Evolutionary conservation across 345 rosid species (phyloP), one percentile per base, ranked within the genome.

Genomic region (Nasturtium officinale): DNA sequence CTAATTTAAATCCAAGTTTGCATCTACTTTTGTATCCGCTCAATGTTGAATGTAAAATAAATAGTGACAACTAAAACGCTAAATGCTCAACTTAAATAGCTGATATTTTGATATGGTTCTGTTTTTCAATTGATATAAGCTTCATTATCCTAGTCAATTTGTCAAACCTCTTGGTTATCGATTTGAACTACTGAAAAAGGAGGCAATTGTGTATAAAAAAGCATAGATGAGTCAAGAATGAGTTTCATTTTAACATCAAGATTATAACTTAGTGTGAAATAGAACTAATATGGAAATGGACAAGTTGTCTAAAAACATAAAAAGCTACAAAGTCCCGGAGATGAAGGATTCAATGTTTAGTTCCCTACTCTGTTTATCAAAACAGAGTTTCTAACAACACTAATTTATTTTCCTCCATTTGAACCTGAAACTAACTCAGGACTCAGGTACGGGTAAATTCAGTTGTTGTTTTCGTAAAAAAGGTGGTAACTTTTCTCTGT

Each of bases 341-440:
- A 25, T 26, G 18, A 53, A 26, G 33, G 33, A 53, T 53, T 26
- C 10, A 6, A 13, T 26, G 33, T 53, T 52, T 53, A 55, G 3
- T 55, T 29, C 3, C 21, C 20, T 54, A 28, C 52, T 67, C 40
- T 53, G 50, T 65, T 65, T 33, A 21, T 33, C 33, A 16, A 66
- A 66, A 9, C 46, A 52, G 37, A 67, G 37, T 37, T 67, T 52
- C 60, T 52, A 33, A 48, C 20, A 47, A 30, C 15, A 65, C 57
- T 7, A 64, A 1, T 5, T 43, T 43, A 3, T 17, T 3, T 3
- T 16, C 33, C 9, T 17, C 28, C 38, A 48, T 16, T 28, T 45
- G 54, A 38, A 25, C 61, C 28, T 56, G 53, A 55, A 69, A 69
- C 28, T 10, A 12, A 54, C 29, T 37, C 16, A 21, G 71, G 60